Conservation (phyloP, 192 early-diverging fungal genomes). For the Entrophospora sp. region DNA sequence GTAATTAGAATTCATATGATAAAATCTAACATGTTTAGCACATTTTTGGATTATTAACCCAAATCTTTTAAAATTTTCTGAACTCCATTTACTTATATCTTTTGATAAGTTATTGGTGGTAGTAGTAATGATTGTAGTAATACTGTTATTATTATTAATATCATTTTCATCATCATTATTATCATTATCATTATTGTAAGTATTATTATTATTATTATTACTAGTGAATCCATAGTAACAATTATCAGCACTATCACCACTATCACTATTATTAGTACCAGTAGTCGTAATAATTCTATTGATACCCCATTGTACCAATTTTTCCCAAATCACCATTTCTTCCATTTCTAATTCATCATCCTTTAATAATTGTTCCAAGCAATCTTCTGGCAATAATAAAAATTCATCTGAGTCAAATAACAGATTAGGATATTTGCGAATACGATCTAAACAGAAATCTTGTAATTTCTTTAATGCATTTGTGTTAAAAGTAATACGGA, state of each 20-base stretch:
- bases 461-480: slow-evolving; percentile 3
- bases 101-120: no score
- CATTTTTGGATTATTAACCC: background rate
- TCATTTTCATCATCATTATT: no score
- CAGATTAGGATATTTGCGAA: slow-evolving; percentile 1
- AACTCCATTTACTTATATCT: no score
- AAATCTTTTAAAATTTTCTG: background rate
- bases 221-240: no score
- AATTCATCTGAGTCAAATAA: slow-evolving; percentile 4
- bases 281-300: background rate
- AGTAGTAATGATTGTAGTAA: no score
- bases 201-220: no score
- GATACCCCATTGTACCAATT: slow-evolving; percentile 11
- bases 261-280: background rate
- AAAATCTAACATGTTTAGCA: background rate
- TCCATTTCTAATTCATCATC: slow-evolving; percentile 2
- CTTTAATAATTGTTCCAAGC: background rate
- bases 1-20: background rate
- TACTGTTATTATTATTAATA: no score
- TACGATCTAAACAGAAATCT: slow-evolving; percentile 3
- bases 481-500: background rate
- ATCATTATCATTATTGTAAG: no score
- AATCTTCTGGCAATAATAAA: background rate
- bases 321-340: slow-evolving; percentile 5
- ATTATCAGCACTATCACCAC: no score